Conservation (phyloP, 805 yeast genomes). For the Alloascoidea africana region DNA sequence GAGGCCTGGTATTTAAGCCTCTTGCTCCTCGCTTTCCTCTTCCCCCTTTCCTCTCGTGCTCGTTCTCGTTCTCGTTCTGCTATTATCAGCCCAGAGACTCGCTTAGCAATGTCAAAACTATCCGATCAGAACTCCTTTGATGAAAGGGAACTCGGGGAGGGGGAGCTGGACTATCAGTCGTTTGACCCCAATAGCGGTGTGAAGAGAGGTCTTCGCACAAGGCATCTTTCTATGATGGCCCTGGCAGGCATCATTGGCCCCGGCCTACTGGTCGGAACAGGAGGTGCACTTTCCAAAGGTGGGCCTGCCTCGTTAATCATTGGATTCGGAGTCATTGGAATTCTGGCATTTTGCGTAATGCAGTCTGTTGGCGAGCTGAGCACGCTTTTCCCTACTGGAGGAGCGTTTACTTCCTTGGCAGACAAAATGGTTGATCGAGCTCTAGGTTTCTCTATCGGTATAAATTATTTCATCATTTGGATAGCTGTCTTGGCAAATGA, state of each 20-base stretch:
- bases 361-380: slow-evolving; percentile 40
- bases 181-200: too few relatives aligned
- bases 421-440: slow-evolving; percentile 30
- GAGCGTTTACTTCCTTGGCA: slow-evolving; percentile 33
- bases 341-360: slow-evolving; percentile 38
- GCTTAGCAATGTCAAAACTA: too few relatives aligned
- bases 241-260: slow-evolving; percentile 61
- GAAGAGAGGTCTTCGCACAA: neutral
- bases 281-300: slow-evolving; percentile 31
- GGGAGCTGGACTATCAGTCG: too few relatives aligned
- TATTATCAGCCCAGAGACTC: too few relatives aligned
- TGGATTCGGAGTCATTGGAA: slow-evolving; percentile 32
- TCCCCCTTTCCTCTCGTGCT: too few relatives aligned
- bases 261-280: slow-evolving; percentile 31
- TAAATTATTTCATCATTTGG: slow-evolving; percentile 34
- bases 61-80: too few relatives aligned
- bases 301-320: slow-evolving; percentile 37
- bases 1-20: too few relatives aligned
- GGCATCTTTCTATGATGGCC: slow-evolving; percentile 29
- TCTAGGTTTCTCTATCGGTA: slow-evolving; percentile 31
- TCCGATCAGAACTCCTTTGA: too few relatives aligned
- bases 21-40: too few relatives aligned
- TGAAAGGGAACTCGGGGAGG: too few relatives aligned
- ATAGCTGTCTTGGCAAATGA: slow-evolving; percentile 32
- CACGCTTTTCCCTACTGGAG: slow-evolving; percentile 36